Base-by-base conservation (phyloP, 164 flowering plant species). In the Tinospora cordifolia region DNA sequence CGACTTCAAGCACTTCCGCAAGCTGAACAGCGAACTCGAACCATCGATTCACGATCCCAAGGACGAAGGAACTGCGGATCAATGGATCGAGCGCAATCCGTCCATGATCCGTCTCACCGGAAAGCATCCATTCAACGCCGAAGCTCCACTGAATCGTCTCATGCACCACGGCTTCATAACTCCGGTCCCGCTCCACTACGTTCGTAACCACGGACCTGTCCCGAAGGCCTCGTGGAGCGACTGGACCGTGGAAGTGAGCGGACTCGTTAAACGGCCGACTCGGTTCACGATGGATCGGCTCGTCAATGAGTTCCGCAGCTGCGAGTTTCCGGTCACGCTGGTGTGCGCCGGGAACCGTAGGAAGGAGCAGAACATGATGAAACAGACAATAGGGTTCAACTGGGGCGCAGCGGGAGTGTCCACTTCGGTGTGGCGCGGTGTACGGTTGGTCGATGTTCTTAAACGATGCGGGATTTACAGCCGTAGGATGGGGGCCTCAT, bases 311-410 rank as follows among this genome's bases (percentile, higher is more conserved):
- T 90, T 92, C 78, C 75, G 80, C 0, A 44, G 54, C 68, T 79
- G 85, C 0, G 96, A 92, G 77, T 78, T 95, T 44, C 93, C 98
- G 0, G 99, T 80, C 21, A 85, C 93, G 0, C 87, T 95, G 0
- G 99, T 95, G 2, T 95, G 99, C 77, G 98, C 99, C 6, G 99
- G 99, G 0, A 95, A 95, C 80, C 78, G 98, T 3, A 77, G 97
- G 0, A 95, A 92, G 70, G 99, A 95, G 76, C 99, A 95, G 72
- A 95, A 95, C 83, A 87, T 89, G 96, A 85, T 86, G 19, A 87
- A 90, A 34, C 80, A 92, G 68, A 88, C 92, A 2, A 84, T 90
- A 30, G 99, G 99, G 0, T 95, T 95, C 81, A 95, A 92, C 81
- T 95, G 99, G 99, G 99, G 99, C 2, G 76, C 97, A 0, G 88